phyloP scores from a whole-genome alignment of 257 asterid genomes.

The Coffea eugenioides region DNA sequence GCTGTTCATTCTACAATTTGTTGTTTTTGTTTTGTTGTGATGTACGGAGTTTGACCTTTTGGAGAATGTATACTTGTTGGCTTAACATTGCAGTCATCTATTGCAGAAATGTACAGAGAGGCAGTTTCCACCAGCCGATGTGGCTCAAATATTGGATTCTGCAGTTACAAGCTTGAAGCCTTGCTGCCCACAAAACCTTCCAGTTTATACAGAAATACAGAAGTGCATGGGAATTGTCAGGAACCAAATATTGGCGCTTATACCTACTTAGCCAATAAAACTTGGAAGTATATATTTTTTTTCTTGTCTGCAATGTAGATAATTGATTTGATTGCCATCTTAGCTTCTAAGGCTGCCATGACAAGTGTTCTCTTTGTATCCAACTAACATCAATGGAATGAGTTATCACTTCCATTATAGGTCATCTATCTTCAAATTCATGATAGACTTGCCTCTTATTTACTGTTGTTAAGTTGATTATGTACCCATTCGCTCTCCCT shows the following conservation, averaged over 20 bases:
- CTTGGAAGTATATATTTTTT: neutral
- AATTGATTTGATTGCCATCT: slow-evolving; percentile 25
- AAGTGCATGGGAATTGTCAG: slow-evolving; percentile 93
- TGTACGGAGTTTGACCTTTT: neutral
- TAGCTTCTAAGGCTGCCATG: slow-evolving; percentile 8
- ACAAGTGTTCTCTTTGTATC: neutral
- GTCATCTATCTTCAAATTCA: too few relatives aligned
- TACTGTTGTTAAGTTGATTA: neutral
- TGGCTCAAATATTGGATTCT: slow-evolving; percentile 86
- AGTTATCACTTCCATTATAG: neutral
- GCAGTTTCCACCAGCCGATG: slow-evolving; percentile 88
- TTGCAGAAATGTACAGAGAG: slow-evolving; percentile 93
- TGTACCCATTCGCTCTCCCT: neutral
- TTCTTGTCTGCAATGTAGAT: slow-evolving; percentile 32
- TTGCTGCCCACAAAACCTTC: slow-evolving; percentile 70
- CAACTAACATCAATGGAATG: neutral
- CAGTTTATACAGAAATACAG: slow-evolving; percentile 79
- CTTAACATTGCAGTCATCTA: neutral
- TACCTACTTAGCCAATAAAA: slow-evolving; percentile 54
- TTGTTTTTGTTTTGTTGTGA: neutral
- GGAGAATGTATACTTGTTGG: neutral
- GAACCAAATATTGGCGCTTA: slow-evolving; percentile 90
- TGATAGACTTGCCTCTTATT: neutral
- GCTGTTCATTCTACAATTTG: neutral
- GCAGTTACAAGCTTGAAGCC: slow-evolving; percentile 83